phyloP scores from a whole-genome alignment of 805 yeast species.

The Nakazawaea ishiwadae region DNA sequence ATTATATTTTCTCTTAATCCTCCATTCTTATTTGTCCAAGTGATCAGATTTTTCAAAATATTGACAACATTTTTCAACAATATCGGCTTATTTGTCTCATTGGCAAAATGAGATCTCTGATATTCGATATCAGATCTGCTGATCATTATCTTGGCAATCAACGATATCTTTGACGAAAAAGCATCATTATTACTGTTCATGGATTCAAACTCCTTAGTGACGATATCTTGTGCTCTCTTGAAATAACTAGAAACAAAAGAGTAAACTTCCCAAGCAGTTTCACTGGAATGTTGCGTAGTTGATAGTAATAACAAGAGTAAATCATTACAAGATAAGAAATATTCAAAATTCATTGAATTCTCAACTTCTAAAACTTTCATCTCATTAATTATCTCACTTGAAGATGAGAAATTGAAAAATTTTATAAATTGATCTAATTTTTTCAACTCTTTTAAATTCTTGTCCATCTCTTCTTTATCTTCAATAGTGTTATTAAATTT shows the following conservation, averaged over 20 bases:
- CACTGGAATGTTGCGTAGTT: too few relatives aligned
- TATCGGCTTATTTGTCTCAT: conserved; percentile 23
- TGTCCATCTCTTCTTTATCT: neutral
- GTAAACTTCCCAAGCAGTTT: conserved; percentile 43
- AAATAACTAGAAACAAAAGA: conserved; percentile 31
- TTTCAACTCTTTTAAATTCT: neutral
- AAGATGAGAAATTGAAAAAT: conserved; percentile 34
- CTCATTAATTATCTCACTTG: conserved; percentile 39
- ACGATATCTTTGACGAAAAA: conserved; percentile 22
- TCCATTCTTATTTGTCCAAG: conserved; percentile 39
- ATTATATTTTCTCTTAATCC: conserved; percentile 44
- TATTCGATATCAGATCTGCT: conserved; percentile 50
- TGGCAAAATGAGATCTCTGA: conserved; percentile 35
- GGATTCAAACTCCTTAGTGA: conserved; percentile 21
- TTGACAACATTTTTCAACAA: conserved; percentile 35
- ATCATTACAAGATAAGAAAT: conserved; percentile 4
- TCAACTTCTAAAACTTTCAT: conserved; percentile 17
- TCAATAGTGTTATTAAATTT: neutral
- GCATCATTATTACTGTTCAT: conserved; percentile 16
- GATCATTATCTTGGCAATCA: conserved; percentile 37
- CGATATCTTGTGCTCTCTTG: conserved; percentile 33
- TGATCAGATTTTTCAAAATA: conserved; percentile 41
- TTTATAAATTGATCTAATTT: conserved; percentile 3
- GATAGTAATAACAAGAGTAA: neutral
- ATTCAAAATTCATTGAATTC: conserved; percentile 3